phyloP scores from a whole-genome alignment of 2,329 filamentous ascomycete genomes.

The Fusarium pseudograminearum region DNA sequence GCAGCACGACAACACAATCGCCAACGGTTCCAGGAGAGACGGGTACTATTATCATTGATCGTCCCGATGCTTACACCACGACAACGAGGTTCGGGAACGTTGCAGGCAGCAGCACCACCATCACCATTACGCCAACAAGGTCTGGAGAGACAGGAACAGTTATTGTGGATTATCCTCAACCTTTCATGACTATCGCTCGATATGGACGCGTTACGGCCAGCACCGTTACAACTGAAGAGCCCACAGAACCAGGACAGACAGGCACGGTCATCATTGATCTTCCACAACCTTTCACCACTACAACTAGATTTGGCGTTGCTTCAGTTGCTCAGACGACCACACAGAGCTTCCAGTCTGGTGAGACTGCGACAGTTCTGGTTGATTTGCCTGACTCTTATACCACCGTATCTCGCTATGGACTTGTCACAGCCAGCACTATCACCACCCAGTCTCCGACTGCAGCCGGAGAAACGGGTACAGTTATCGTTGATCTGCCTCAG shows the following conservation, averaged over 20 bases:
- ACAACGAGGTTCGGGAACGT: background rate
- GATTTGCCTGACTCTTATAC: background rate
- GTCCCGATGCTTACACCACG: background rate
- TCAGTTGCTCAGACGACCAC: background rate
- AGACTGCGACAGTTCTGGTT: background rate
- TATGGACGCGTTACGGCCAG: background rate
- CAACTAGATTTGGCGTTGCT: background rate
- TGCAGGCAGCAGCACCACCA: background rate
- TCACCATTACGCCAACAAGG: background rate
- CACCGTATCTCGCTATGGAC: background rate
- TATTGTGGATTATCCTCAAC: background rate
- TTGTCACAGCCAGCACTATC: background rate
- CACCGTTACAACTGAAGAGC: background rate
- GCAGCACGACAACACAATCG: background rate
- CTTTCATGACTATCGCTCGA: background rate
- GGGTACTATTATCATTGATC: background rate
- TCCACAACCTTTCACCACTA: background rate
- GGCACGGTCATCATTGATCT: background rate
- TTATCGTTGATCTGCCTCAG: background rate
- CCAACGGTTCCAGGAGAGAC: background rate
- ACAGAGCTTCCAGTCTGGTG: background rate
- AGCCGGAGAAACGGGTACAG: background rate
- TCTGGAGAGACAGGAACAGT: background rate
- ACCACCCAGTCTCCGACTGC: background rate
- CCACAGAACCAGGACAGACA: background rate